A percentile compares a stretch with the other conserved stretches of the same genome.
Evolutionary conservation across 2,329 filamentous ascomycete species (phyloP).

Genomic region (Claviceps monticola): DNA sequence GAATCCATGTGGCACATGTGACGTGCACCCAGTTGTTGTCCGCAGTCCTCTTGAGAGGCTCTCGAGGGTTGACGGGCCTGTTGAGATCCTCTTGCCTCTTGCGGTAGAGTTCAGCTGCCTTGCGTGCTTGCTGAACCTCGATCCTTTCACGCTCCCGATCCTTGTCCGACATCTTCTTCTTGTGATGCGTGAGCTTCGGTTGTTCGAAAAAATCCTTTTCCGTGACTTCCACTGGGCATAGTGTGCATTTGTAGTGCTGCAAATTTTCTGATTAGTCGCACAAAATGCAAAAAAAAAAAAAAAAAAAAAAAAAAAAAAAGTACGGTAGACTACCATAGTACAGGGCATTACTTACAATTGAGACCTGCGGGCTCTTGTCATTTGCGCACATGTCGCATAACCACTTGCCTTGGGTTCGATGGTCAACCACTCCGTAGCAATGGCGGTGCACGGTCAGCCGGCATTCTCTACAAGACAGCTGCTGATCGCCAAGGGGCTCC

Average conservation of each 20-base stretch:
- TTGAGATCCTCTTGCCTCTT: conserved; percentile 74
- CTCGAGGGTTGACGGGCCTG: conserved; percentile 70
- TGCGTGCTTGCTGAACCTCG: conserved; percentile 72
- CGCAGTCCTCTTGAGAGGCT: conserved; percentile 82
- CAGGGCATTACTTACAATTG: conserved; percentile 50
- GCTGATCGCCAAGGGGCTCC: conserved; percentile 57
- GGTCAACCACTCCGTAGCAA: conserved; percentile 76
- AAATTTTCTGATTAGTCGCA: conserved; percentile 14
- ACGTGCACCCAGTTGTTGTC: conserved; percentile 99
- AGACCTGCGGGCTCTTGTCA: conserved; percentile 81
- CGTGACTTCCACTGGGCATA: conserved; percentile 74
- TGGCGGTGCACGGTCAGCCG: conserved; percentile 79
- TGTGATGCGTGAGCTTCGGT: conserved; percentile 33
- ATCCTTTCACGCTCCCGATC: conserved; percentile 77
- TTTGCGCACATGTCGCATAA: conserved; percentile 92
- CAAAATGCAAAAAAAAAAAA: background rate
- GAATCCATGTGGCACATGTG: conserved; percentile 79
- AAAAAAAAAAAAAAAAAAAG: background rate
- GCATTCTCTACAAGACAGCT: conserved; percentile 74
- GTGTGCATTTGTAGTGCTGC: conserved; percentile 73
- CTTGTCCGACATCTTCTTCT: conserved; percentile 82
- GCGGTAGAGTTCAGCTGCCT: conserved; percentile 67
- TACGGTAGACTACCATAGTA: background rate
- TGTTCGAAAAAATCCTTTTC: conserved; percentile 77
- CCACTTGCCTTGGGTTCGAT: conserved; percentile 67